Conservation (phyloP, 768 basidiomycete species). For the Rhodotorula kratochvilovae region DNA sequence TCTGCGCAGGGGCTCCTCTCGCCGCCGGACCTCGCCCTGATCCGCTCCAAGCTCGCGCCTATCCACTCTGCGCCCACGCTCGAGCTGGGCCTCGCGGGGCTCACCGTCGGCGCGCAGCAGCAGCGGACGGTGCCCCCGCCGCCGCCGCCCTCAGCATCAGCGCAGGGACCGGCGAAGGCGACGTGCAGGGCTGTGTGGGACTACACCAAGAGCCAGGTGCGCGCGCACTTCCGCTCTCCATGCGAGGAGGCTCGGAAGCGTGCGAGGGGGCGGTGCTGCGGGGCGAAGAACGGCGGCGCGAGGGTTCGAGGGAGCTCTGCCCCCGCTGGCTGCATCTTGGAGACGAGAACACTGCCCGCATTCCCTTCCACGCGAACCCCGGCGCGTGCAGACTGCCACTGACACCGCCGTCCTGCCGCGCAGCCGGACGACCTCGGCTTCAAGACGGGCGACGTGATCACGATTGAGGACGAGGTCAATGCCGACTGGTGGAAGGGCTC, state of each 20-base stretch:
- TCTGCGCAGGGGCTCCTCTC: conserved; percentile 58
- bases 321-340: too few relatives aligned
- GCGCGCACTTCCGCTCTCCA: background rate
- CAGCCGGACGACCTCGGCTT: conserved; percentile 66
- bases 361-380: too few relatives aligned
- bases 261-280: background rate
- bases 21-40: conserved; percentile 53
- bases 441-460: conserved; percentile 67
- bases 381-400: too few relatives aligned
- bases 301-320: too few relatives aligned
- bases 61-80: background rate
- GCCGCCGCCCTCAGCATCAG: background rate
- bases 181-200: conserved; percentile 20
- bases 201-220: conserved; percentile 12
- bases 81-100: background rate
- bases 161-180: background rate
- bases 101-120: background rate
- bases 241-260: too few relatives aligned
- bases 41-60: conserved; percentile 48
- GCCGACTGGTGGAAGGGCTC: conserved; percentile 80
- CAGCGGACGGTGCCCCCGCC: conserved; percentile 11
- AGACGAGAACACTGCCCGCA: too few relatives aligned
- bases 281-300: too few relatives aligned
- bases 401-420: too few relatives aligned
- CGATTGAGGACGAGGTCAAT: conserved; percentile 73